Evolutionary conservation across 2,329 filamentous ascomycete genomes (phyloP).

Genomic region (Dichotomopilus funicola): DNA sequence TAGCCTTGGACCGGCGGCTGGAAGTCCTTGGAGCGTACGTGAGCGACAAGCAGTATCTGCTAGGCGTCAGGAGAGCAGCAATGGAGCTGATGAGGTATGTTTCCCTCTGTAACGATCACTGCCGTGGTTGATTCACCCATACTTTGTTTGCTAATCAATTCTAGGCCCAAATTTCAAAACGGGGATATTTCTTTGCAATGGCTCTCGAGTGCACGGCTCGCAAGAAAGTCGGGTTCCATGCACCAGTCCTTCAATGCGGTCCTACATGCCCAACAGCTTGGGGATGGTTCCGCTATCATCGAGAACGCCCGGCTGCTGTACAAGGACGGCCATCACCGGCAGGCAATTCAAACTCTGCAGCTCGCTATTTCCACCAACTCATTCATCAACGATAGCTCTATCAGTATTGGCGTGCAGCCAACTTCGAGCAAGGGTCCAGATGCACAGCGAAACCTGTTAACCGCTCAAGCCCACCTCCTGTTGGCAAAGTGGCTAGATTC

Average conservation of each 20-base stretch:
- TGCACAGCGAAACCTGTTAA: constrained; percentile 52
- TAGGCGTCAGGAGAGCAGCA: constrained; percentile 76
- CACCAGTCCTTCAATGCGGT: constrained; percentile 92
- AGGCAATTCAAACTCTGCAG: constrained; percentile 87
- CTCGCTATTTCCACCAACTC: constrained; percentile 76
- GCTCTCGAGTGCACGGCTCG: constrained; percentile 77
- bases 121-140: too few species aligned
- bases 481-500: constrained; percentile 95
- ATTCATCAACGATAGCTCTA: constrained; percentile 44
- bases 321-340: constrained; percentile 87
- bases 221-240: constrained; percentile 75
- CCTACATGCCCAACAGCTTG: constrained; percentile 76
- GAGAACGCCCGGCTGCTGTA: constrained; percentile 91
- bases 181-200: constrained; percentile 76
- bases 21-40: constrained; percentile 83
- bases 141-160: constrained; percentile 26
- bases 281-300: constrained; percentile 81
- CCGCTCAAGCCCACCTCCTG: constrained; percentile 75
- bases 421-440: constrained; percentile 37
- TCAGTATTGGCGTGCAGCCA: constrained; percentile 25
- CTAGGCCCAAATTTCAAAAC: constrained; percentile 55
- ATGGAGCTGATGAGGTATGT: constrained; percentile 71
- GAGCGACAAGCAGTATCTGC: constrained; percentile 86
- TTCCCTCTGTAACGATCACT: constrained; percentile 8
- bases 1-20: constrained; percentile 66